A percentile compares a stretch with the other conserved stretches of the same genome.
Conservation (phyloP, 495 filamentous ascomycete species). For the Trichocladium uniseriatum region DNA sequence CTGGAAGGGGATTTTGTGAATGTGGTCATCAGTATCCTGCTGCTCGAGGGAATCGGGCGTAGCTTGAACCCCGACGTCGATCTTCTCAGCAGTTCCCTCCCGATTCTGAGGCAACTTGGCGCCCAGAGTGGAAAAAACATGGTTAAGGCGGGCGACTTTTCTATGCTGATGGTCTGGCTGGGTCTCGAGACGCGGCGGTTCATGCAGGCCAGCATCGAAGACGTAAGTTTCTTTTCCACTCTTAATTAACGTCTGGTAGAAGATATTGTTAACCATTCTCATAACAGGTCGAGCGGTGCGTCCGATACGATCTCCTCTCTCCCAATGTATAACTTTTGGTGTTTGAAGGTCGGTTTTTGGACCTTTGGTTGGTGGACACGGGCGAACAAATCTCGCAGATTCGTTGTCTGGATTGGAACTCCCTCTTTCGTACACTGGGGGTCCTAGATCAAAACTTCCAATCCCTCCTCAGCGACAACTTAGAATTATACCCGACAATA, state of each 20-base stretch:
- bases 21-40: slow-evolving; percentile 87
- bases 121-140: slow-evolving; percentile 62
- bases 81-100: slow-evolving; percentile 75
- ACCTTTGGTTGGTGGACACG: too few species aligned
- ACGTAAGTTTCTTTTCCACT: slow-evolving; percentile 44
- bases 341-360: neutral
- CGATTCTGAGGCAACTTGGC: slow-evolving; percentile 83
- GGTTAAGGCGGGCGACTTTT: slow-evolving; percentile 65
- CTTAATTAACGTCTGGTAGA: neutral
- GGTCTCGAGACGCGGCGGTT: slow-evolving; percentile 82
- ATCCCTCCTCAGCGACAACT: neutral
- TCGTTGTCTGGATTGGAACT: too few species aligned
- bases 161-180: slow-evolving; percentile 92
- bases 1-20: slow-evolving; percentile 98
- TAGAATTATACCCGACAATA: neutral
- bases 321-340: slow-evolving; percentile 57
- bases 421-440: too few species aligned
- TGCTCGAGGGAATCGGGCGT: slow-evolving; percentile 90
- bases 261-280: slow-evolving; percentile 14
- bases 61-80: slow-evolving; percentile 80
- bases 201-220: slow-evolving; percentile 78
- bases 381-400: too few species aligned
- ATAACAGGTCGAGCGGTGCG: slow-evolving; percentile 57
- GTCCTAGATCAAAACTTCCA: neutral
- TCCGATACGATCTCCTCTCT: slow-evolving; percentile 73